Conservation (phyloP, 2,329 filamentous ascomycete species). For the Cryphonectria parasitica region DNA sequence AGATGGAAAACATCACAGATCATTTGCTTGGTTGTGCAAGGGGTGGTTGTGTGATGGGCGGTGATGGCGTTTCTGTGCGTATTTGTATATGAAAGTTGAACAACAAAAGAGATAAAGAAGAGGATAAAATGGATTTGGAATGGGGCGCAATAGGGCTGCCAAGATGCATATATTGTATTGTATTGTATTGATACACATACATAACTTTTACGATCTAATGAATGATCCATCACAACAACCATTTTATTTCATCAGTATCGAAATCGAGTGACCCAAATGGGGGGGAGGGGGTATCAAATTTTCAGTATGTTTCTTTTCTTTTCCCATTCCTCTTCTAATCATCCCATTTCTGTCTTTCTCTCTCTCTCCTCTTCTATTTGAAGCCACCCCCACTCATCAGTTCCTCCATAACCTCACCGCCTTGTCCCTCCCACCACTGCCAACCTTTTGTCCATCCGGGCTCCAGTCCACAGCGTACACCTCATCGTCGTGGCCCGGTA, state of each 20-base stretch:
- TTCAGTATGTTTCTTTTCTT: slow-evolving; percentile 10
- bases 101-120: not conserved
- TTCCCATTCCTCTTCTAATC: slow-evolving; percentile 5
- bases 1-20: not conserved
- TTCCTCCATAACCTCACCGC: slow-evolving; percentile 70
- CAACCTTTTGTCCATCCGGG: slow-evolving; percentile 84
- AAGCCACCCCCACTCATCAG: slow-evolving; percentile 46
- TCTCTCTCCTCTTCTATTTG: slow-evolving; percentile 1
- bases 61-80: not conserved
- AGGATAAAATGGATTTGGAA: not conserved
- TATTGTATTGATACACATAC: not conserved
- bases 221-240: not conserved
- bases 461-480: slow-evolving; percentile 97
- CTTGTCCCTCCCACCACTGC: slow-evolving; percentile 92
- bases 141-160: not conserved
- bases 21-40: not conserved
- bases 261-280: slow-evolving; percentile 4
- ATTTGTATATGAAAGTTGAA: not conserved
- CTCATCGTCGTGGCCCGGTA: slow-evolving; percentile 90
- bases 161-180: not conserved
- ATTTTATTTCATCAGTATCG: not conserved
- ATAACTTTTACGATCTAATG: not conserved
- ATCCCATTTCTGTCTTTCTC: not conserved
- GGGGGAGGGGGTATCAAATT: slow-evolving; percentile 31
- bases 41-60: not conserved